These are phyloP conservation scores for Rhododendron williamsianum DNA, from an alignment of 148 eudicot genomes.

Conservation along the genomic window DNA sequence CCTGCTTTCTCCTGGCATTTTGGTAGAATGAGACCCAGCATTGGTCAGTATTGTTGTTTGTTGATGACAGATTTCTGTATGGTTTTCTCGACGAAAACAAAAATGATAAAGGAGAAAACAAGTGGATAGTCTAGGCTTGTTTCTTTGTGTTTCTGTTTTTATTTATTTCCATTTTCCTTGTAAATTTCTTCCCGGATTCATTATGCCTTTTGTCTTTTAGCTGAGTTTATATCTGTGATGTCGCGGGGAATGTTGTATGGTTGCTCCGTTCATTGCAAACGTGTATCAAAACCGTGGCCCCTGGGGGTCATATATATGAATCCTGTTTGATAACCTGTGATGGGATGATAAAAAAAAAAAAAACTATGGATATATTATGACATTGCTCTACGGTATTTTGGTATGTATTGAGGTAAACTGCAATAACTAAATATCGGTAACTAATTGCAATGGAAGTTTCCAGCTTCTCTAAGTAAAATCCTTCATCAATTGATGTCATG, in stretches of 20 bases:
- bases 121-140: background rate
- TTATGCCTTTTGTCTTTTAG: background rate
- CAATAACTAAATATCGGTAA: background rate
- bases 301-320: too few relatives aligned
- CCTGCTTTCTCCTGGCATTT: background rate
- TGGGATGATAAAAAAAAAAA: background rate
- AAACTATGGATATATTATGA: too few relatives aligned
- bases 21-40: background rate
- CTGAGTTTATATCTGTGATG: background rate
- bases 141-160: too few relatives aligned
- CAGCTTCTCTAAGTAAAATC: background rate
- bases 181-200: background rate
- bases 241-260: background rate
- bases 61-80: background rate
- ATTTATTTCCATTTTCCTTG: background rate
- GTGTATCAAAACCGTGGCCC: background rate
- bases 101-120: background rate
- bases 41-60: background rate
- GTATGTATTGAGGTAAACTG: background rate
- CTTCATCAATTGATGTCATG: background rate
- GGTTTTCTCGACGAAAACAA: background rate
- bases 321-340: background rate
- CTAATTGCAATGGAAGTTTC: background rate
- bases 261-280: background rate
- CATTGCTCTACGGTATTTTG: too few relatives aligned